A percentile compares a stretch with the other conserved stretches of the same genome.
Conservation (phyloP, 2,329 filamentous ascomycete genomes). For the Rhexocercosporidium sp. region DNA sequence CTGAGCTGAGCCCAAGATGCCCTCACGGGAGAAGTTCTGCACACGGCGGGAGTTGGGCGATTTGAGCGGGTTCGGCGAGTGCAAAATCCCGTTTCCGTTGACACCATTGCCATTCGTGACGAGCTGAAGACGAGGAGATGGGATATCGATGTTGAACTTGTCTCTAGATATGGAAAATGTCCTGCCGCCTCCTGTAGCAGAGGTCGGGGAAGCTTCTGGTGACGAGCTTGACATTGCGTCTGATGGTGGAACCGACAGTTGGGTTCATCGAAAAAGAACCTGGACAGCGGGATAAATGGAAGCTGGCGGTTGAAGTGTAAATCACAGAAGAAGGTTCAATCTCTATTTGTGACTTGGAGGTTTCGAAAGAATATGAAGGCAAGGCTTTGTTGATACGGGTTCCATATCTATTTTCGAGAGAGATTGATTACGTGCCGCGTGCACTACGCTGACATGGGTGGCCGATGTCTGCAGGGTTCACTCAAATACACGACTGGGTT, state of each 20-base stretch:
- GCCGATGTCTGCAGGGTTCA: slow-evolving; percentile 20
- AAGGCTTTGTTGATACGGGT: slow-evolving; percentile 26
- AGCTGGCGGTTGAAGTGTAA: slow-evolving; percentile 14
- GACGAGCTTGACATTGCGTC: slow-evolving; percentile 41
- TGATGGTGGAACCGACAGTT: slow-evolving; percentile 23
- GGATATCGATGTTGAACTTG: slow-evolving; percentile 39
- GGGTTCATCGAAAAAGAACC: slow-evolving; percentile 25
- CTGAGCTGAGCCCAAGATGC: slow-evolving; percentile 57
- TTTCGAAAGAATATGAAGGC: slow-evolving; percentile 24
- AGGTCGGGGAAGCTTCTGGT: slow-evolving; percentile 39
- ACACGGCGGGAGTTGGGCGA: slow-evolving; percentile 55
- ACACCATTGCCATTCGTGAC: slow-evolving; percentile 31
- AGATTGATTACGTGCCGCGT: slow-evolving; percentile 34
- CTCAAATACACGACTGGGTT: slow-evolving; percentile 17
- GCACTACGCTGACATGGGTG: slow-evolving; percentile 26
- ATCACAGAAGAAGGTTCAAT: slow-evolving; percentile 21
- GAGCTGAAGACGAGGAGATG: slow-evolving; percentile 37
- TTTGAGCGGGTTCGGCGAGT: slow-evolving; percentile 48
- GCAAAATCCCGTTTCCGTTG: slow-evolving; percentile 30
- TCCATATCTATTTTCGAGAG: slow-evolving; percentile 33
- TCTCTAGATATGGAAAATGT: slow-evolving; percentile 41
- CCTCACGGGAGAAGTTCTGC: slow-evolving; percentile 58
- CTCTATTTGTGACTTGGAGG: slow-evolving; percentile 22
- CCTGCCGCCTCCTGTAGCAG: slow-evolving; percentile 33
- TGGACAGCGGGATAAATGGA: slow-evolving; percentile 18